Percentiles rank a stretch among this genome's conserved stretches.
Conservation (phyloP, 1,284 basidiomycete species). For the Coriolopsis trogii region DNA sequence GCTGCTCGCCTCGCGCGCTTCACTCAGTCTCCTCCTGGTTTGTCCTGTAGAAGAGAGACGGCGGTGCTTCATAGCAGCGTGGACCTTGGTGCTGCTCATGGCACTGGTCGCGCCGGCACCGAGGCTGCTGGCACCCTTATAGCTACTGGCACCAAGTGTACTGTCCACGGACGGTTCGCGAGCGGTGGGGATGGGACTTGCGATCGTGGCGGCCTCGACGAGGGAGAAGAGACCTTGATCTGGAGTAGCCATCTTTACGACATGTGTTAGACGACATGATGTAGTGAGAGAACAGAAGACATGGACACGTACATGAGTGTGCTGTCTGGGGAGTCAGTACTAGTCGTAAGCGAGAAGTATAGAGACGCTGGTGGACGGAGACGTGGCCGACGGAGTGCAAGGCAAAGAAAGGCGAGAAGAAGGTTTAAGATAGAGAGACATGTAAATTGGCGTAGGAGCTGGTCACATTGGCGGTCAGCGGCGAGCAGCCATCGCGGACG, state of each 20-base stretch:
- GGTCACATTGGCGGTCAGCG: slow-evolving; percentile 21
- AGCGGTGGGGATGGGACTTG: slow-evolving; percentile 47
- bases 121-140: slow-evolving; percentile 36
- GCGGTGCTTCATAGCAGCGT: slow-evolving; percentile 51
- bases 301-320: slow-evolving; percentile 14
- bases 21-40: slow-evolving; percentile 67
- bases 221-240: slow-evolving; percentile 63
- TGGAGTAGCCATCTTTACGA: slow-evolving; percentile 19
- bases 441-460: slow-evolving; percentile 8
- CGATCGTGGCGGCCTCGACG: slow-evolving; percentile 59
- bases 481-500: slow-evolving; percentile 21
- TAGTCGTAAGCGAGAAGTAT: slow-evolving; percentile 9
- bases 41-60: slow-evolving; percentile 70
- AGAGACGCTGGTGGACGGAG: slow-evolving; percentile 12
- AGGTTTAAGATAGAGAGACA: slow-evolving; percentile 11
- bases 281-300: background rate
- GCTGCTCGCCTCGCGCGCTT: slow-evolving; percentile 72
- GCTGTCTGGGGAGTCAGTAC: slow-evolving; percentile 11
- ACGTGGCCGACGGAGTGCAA: slow-evolving; percentile 5
- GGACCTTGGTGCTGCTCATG: slow-evolving; percentile 29
- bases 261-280: background rate
- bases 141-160: slow-evolving; percentile 33
- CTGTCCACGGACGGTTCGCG: slow-evolving; percentile 29
- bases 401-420: slow-evolving; percentile 4
- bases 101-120: slow-evolving; percentile 19